A percentile compares a stretch with the other conserved stretches of the same genome.
Conservation (phyloP, 129 eudicot species). For the carrot (Daucus carota) region DH1_v3.0 NC_030382.2:39065501-39066000, state of each 20-base stretch:
- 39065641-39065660: conserved; percentile 56
- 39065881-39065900: background rate
- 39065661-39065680: background rate
- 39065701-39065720: background rate
- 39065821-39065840: conserved; percentile 73
- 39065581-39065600: conserved; percentile 82
- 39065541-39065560: conserved; percentile 94
- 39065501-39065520: background rate
- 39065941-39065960: background rate
- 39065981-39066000: conserved; percentile 69
- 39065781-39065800: conserved; percentile 62
- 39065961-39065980: background rate
- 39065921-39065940: background rate
- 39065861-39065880: conserved; percentile 20
- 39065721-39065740: background rate
- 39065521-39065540: conserved; percentile 54
- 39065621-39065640: conserved; percentile 81
- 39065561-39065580: conserved; percentile 90
- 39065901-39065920: background rate
- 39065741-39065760: background rate
- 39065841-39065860: conserved; percentile 73
- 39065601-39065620: conserved; percentile 79
- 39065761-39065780: conserved; percentile 76
- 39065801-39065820: conserved; percentile 92
- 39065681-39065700: background rate